phyloP scores from a whole-genome alignment of 2,329 filamentous ascomycete genomes.

The Pseudogymnoascus sp. region DNA sequence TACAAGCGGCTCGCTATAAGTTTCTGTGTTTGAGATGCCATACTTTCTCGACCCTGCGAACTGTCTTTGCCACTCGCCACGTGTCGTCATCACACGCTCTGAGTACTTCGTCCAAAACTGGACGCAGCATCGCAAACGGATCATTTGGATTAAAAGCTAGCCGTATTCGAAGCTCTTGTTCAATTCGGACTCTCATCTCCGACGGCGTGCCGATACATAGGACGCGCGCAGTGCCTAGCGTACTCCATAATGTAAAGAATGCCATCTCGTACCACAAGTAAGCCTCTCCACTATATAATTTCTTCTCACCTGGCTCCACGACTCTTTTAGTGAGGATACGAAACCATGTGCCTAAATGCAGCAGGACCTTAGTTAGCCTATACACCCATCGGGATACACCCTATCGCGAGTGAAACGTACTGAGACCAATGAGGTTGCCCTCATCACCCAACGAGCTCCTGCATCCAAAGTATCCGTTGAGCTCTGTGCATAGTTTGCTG shows the following conservation, averaged over 20 bases:
- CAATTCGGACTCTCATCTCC: neutral
- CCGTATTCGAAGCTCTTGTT: neutral
- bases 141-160: neutral
- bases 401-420: neutral
- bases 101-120: neutral
- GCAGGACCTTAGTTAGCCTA: neutral
- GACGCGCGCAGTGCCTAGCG: neutral
- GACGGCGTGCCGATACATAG: neutral
- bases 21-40: neutral
- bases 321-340: neutral
- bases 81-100: neutral
- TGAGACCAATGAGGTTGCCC: neutral
- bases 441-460: neutral
- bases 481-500: neutral
- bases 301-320: neutral
- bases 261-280: slow-evolving; percentile 2
- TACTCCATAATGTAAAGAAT: neutral
- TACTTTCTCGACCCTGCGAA: slow-evolving; percentile 5
- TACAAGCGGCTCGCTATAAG: neutral
- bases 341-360: neutral
- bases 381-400: neutral
- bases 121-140: neutral
- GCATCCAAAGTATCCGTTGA: neutral
- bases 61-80: neutral
- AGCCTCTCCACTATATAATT: neutral